Conservation (phyloP, 2,329 filamentous ascomycete species). For the Leptographium wingfieldii region DNA sequence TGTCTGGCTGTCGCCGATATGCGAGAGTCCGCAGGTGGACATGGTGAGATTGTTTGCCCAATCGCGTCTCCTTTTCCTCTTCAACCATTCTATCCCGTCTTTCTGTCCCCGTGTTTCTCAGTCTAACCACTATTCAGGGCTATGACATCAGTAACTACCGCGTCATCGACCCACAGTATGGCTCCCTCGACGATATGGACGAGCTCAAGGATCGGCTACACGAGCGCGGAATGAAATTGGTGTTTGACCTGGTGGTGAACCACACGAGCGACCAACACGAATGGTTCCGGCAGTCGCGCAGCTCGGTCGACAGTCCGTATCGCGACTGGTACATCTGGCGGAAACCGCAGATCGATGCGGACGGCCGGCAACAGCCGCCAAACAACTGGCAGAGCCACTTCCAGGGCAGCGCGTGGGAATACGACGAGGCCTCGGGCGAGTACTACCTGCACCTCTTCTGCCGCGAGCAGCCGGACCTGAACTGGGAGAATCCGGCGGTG, state of each 20-base stretch:
- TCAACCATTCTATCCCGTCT: background rate
- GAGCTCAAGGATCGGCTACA: slow-evolving; percentile 45
- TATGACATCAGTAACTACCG: slow-evolving; percentile 56
- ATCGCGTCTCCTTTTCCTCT: background rate
- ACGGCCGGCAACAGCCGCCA: slow-evolving; percentile 52
- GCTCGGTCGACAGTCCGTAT: slow-evolving; percentile 47
- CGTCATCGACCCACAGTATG: slow-evolving; percentile 36
- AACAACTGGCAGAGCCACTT: slow-evolving; percentile 62
- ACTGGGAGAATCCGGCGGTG: slow-evolving; percentile 63
- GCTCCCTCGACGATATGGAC: slow-evolving; percentile 52
- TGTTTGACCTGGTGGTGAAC: slow-evolving; percentile 65
- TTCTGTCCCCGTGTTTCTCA: background rate
- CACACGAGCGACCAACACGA: slow-evolving; percentile 60
- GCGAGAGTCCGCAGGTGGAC: slow-evolving; percentile 32
- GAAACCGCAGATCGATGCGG: slow-evolving; percentile 27
- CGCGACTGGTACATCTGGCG: slow-evolving; percentile 37
- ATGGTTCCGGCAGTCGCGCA: slow-evolving; percentile 56
- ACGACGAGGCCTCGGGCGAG: slow-evolving; percentile 54
- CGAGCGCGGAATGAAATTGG: slow-evolving; percentile 37
- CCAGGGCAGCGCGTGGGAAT: slow-evolving; percentile 52
- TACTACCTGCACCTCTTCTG: slow-evolving; percentile 70
- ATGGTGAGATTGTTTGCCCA: slow-evolving; percentile 24
- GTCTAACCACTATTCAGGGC: slow-evolving; percentile 20
- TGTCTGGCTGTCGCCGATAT: slow-evolving; percentile 42
- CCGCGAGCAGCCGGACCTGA: slow-evolving; percentile 51